Base-by-base conservation (phyloP, 1,284 basidiomycete genomes). In the Coriolopsis trogii region DNA sequence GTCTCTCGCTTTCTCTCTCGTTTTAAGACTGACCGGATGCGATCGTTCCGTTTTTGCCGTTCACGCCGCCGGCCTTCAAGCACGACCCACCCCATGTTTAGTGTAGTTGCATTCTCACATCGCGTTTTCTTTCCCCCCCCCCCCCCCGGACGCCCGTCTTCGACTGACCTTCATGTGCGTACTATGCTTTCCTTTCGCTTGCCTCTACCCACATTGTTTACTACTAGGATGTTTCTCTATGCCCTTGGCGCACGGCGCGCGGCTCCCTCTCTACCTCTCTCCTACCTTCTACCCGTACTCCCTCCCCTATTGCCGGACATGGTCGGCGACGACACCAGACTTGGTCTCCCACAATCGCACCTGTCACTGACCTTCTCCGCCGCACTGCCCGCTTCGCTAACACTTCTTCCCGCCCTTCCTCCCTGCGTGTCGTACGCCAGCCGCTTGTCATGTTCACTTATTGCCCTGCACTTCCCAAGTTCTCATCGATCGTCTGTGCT, bases 221-320 rank as follows among this genome's bases (percentile, higher is more conserved):
- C 41, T 34, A 43, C 31, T 43, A 43, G 41, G 39, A 40, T 31
- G 23, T 42, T 15, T 9, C 20, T 21, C 15, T 31, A 43, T 43
- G 41, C 41, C 29, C 30, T 15, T 31, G 4, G 28, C 41, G 28
- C 20, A 43, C 29, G 41, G 29, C 26, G 30, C 26, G 41, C 30
- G 6, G 15, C 41, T n/a, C 15, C 18, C 15, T n/a, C 16, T 30
- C 15, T 18, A n/a, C 41, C 39, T 8, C 24, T 26, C 12, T 28
- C 39, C 25, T 28, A 26, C 18, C 4, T 9, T 16, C n/a, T 4
- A 8, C 23, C 26, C 25, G 8, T 6, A 10, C 10, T 15, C 15
- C 3, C 16, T 36, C 16, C 34, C 34, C 15, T 36, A 36, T 8
- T 18, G n/a, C 16, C 34, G 20, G n/a, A n/a, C n/a, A n/a, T n/a